Evolutionary conservation across 257 asterid species (phyloP), one percentile per base, ranked within the genome.

Genomic region (Anisodus acutangulus): DNA sequence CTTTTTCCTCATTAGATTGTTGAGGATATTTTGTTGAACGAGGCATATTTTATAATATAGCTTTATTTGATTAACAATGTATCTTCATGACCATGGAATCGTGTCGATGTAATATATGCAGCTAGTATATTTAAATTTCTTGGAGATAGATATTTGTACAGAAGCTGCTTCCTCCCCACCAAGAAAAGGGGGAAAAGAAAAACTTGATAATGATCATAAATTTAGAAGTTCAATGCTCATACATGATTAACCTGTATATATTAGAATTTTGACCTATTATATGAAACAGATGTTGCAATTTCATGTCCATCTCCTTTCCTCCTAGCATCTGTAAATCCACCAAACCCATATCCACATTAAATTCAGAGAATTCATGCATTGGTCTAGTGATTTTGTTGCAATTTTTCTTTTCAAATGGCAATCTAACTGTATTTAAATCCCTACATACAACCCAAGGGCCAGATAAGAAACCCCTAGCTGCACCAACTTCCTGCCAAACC

Each of bases 31-130:
- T 74, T 74, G 45, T 74, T 49, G 60, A 74, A 49, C 49, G 62
- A 49, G 81, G 37, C 81, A 49, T 70, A 41, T 74, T 74, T 74
- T 74, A 3, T 74, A 51, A 1, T 74, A 49, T 49, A 49, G 22
- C 4, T 54, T 22, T 22, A 31, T 49, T 72, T 2, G 19, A 74
- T 49, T 74, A 43, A 0, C 35, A 71, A 43, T n/a, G 79, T 51
- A 57, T 71, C 57, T 2, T 71, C 58, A 45, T 71, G 58, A 71
- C 3, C 79, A 47, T 9, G 3, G 58, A 71, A 0, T 71, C 2
- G 47, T 67, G 74, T 67, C 47, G 5, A 31, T 31, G 35, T 31
- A 31, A 68, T n/a, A n/a, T 6, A 39, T 69, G 22, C 53, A 0
- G 54, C 79, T 70, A 17, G 16, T 45, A 17, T 41, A 17, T 39